phyloP scores from a whole-genome alignment of 2,329 filamentous ascomycete genomes.

The Trichoderma endophyticum region DNA sequence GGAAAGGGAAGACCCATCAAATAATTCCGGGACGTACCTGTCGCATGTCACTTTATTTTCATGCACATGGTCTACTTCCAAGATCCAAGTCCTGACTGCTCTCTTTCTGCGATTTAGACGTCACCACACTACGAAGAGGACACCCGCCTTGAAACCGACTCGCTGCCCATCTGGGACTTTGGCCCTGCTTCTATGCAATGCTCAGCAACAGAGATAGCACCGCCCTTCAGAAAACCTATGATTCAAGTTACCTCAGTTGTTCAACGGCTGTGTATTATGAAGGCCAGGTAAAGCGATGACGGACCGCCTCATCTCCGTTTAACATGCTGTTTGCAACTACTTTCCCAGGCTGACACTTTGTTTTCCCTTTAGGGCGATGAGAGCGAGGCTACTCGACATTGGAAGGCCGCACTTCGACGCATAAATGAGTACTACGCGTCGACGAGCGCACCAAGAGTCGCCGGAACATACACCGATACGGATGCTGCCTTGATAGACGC shows the following conservation, averaged over 20 bases:
- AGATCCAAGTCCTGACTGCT: background rate
- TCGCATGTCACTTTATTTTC: slow-evolving; percentile 8
- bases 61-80: background rate
- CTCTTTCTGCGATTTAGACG: background rate
- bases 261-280: slow-evolving; percentile 97
- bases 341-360: background rate
- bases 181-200: slow-evolving; percentile 39
- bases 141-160: background rate
- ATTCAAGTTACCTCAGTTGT: slow-evolving; percentile 91
- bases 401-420: slow-evolving; percentile 82
- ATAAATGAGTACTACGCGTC: slow-evolving; percentile 84
- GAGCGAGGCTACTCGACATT: slow-evolving; percentile 82
- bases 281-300: slow-evolving; percentile 61
- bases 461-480: slow-evolving; percentile 72
- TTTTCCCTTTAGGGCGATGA: slow-evolving; percentile 70
- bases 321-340: background rate
- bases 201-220: slow-evolving; percentile 57
- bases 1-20: background rate
- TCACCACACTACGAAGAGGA: background rate
- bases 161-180: slow-evolving; percentile 7
- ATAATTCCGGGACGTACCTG: background rate
- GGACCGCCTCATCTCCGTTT: background rate
- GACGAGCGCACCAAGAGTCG: slow-evolving; percentile 61
- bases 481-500: slow-evolving; percentile 67
- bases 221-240: slow-evolving; percentile 93